These are phyloP conservation scores for Xylariaceae sp. DNA, from an alignment of 2,329 filamentous ascomycete species.

Conservation along the genomic window DNA sequence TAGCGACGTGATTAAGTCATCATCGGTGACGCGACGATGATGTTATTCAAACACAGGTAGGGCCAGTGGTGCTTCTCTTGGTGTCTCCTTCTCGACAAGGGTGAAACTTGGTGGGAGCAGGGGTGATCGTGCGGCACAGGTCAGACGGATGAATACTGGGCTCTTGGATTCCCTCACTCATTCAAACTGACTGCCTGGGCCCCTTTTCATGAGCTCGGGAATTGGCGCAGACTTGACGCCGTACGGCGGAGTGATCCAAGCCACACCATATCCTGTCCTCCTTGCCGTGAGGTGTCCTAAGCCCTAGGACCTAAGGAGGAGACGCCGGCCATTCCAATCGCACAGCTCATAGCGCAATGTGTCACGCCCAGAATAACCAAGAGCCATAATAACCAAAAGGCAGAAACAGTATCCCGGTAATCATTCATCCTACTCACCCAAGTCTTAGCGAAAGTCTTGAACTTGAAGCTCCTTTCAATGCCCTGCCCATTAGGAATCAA, in stretches of 20 bases:
- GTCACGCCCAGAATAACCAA: background rate
- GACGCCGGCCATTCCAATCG: background rate
- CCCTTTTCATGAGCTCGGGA: background rate
- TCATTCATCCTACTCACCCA: constrained; percentile 45
- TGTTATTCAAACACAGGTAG: background rate
- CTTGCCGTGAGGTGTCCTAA: no score
- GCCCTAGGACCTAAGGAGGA: no score
- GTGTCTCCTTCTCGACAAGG: constrained; percentile 1
- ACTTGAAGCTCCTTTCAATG: constrained; percentile 56
- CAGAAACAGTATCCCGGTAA: background rate
- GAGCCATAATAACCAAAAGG: background rate
- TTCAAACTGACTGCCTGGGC: background rate
- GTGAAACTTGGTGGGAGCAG: constrained; percentile 1
- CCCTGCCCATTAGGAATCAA: constrained; percentile 48
- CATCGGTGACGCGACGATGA: constrained; percentile 9
- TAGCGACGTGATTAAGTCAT: constrained; percentile 7
- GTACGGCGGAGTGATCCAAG: background rate
- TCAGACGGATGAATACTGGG: background rate
- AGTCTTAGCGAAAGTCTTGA: constrained; percentile 60
- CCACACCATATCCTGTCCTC: no score
- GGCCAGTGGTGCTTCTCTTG: background rate
- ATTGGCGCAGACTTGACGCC: background rate
- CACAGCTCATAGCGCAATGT: background rate
- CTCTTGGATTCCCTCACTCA: constrained; percentile 1
- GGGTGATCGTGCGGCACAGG: constrained; percentile 10